Base-by-base conservation (phyloP, 192 early-diverging fungal genomes). In the Lobosporangium transversale region DNA sequence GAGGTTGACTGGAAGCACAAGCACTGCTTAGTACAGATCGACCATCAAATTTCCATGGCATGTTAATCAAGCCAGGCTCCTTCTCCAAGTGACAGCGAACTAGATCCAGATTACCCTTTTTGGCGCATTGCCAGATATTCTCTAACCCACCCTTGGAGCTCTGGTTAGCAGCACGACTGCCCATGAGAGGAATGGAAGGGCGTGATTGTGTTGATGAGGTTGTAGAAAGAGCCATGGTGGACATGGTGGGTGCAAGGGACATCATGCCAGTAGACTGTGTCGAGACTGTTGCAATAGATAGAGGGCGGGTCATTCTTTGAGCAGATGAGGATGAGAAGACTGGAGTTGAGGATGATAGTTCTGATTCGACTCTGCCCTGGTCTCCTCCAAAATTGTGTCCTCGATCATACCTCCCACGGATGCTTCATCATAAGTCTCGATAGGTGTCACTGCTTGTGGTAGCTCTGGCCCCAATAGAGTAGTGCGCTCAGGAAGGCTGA, bases 41-140 rank as follows among this genome's bases (percentile, higher is more conserved):
- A 32, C 73, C 73, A 58, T 76, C 73, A 62, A 76, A 76, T 52
- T 51, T 67, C 73, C 73, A 76, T 10, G 73, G 64, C 1, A 58
- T 27, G 32, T 76, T 67, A 31, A 76, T 62, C 58, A 76, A 18
- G 6, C 17, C 23, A 0, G 64, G 64, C 0, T 76, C 59, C 53
- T 67, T 62, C 53, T 76, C 47, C 26, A 76, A 56, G 42, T 76
- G 73, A 20, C 62, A 20, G 14, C 40, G 31, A 7, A 76, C 73
- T 8, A 76, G 26, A 2, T 43, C 1, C 20, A 76, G 47, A 36
- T 56, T 67, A 20, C 73, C 73, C 73, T 76, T 67, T 48, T 76
- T 76, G 53, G 73, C 73, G 32, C 64, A 51, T 37, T 56, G 64
- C 64, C 64, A 76, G 32, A 76, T 76, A 59, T 67, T 76, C 58